Evolutionary conservation across 257 asterid genomes (phyloP).

Genomic region (Sherardia arvensis): DNA sequence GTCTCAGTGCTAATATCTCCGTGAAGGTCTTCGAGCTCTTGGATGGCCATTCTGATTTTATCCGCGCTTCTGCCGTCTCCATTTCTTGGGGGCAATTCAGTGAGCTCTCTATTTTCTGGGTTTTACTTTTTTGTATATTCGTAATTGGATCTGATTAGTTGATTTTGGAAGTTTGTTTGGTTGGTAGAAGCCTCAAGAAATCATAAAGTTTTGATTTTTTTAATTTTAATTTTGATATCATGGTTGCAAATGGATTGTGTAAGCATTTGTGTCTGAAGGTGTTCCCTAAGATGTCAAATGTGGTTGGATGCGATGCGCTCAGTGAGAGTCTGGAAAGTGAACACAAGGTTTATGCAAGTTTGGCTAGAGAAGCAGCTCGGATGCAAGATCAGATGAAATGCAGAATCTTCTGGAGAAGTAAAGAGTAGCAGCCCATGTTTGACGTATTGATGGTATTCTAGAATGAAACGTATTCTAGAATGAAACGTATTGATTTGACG

Average conservation of each 20-base stretch:
- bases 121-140: too few relatives aligned
- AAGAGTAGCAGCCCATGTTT: too few relatives aligned
- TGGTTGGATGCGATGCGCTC: conserved; percentile 28
- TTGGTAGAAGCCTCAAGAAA: not conserved
- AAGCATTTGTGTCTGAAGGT: conserved; percentile 50
- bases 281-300: conserved; percentile 42
- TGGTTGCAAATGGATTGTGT: conserved; percentile 46
- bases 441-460: too few relatives aligned
- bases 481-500: too few relatives aligned
- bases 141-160: not conserved
- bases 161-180: too few relatives aligned
- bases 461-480: too few relatives aligned
- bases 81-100: conserved; percentile 62
- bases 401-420: too few relatives aligned
- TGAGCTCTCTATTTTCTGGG: conserved; percentile 18
- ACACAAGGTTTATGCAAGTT: conserved; percentile 47
- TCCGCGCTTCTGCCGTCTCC: conserved; percentile 59
- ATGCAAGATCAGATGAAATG: too few relatives aligned
- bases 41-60: conserved; percentile 65
- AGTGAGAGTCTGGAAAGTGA: conserved; percentile 26
- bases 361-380: too few relatives aligned
- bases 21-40: conserved; percentile 39
- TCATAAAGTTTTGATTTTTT: not conserved
- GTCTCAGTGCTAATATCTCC: conserved; percentile 54
- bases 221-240: conserved; percentile 15